A percentile compares a stretch with the other conserved stretches of the same genome.
Conservation (phyloP, 805 yeast species). For the Ogataea nakhonphanomensis region DNA sequence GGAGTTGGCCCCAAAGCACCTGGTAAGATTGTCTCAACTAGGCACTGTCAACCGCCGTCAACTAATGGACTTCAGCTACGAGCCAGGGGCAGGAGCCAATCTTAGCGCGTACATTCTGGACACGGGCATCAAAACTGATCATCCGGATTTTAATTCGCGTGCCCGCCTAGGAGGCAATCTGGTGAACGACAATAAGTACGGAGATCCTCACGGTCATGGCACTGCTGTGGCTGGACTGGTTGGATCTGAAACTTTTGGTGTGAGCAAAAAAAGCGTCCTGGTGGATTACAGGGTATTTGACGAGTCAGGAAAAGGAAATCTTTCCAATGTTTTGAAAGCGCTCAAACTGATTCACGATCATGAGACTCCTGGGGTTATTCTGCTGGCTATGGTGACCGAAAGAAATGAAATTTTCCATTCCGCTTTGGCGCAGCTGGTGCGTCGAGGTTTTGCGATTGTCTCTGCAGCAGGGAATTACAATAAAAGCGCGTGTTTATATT, state of each 20-base stretch:
- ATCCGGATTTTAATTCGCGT: constrained; percentile 43
- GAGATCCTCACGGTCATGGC: constrained; percentile 49
- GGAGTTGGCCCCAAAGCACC: constrained; percentile 41
- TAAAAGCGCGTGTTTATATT: constrained; percentile 40
- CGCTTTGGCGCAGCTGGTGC: constrained; percentile 39
- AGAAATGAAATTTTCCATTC: constrained; percentile 41
- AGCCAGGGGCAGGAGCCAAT: constrained; percentile 40
- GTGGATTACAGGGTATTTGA: constrained; percentile 44
- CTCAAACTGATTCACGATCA: constrained; percentile 24
- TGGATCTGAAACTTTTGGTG: constrained; percentile 50
- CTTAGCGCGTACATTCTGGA: constrained; percentile 39
- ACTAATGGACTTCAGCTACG: constrained; percentile 39
- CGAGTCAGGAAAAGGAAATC: constrained; percentile 34
- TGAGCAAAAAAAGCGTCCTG: constrained; percentile 43
- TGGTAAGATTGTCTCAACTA: constrained; percentile 39
- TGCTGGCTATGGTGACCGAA: constrained; percentile 37
- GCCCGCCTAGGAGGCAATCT: constrained; percentile 43
- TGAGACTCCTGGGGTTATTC: constrained; percentile 35
- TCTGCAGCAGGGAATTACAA: constrained; percentile 51
- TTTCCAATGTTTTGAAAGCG: constrained; percentile 35
- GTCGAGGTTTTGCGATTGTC: constrained; percentile 43
- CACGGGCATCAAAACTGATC: constrained; percentile 36
- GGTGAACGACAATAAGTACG: constrained; percentile 22
- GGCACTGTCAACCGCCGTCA: constrained; percentile 26
- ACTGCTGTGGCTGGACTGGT: constrained; percentile 55